These are phyloP conservation scores for Xylariaceae sp. DNA, from an alignment of 2,329 filamentous ascomycete species.

Conservation along the genomic window DNA sequence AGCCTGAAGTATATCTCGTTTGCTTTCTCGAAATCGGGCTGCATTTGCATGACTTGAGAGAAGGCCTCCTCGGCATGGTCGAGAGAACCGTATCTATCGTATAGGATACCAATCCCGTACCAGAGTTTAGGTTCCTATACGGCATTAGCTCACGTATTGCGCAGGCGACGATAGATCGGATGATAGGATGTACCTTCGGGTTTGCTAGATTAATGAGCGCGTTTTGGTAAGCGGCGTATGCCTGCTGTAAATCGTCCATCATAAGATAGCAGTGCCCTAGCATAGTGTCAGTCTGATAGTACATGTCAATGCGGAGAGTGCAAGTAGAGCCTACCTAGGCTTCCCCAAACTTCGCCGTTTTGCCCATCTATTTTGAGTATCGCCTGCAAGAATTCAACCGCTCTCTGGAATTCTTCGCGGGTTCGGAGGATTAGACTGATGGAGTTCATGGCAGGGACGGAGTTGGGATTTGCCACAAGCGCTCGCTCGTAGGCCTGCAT, in stretches of 20 bases:
- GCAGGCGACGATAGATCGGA: background rate
- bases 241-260: constrained; percentile 97
- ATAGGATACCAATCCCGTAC: constrained; percentile 98
- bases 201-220: constrained; percentile 89
- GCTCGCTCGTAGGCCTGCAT: constrained; percentile 89
- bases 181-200: constrained; percentile 64
- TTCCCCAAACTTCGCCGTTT: constrained; percentile 96
- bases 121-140: constrained; percentile 87
- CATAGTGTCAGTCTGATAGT: constrained; percentile 23
- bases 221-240: constrained; percentile 94
- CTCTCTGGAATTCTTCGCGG: constrained; percentile 89
- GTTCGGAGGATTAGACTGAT: constrained; percentile 89
- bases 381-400: constrained; percentile 85
- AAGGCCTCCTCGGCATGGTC: constrained; percentile 98
- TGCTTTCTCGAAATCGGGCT: constrained; percentile 95
- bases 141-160: constrained; percentile 15
- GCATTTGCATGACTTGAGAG: constrained; percentile 98
- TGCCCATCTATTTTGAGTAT: constrained; percentile 84
- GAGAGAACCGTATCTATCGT: constrained; percentile 91
- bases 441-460: constrained; percentile 85
- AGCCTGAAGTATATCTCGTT: constrained; percentile 98
- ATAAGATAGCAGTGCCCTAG: constrained; percentile 95
- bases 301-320: background rate
- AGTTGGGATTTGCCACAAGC: constrained; percentile 80
- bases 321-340: constrained; percentile 61